These are phyloP conservation scores for Phytophthora citricola DNA, from an alignment of 352 stramenopile genomes.

Conservation along the genomic window DNA sequence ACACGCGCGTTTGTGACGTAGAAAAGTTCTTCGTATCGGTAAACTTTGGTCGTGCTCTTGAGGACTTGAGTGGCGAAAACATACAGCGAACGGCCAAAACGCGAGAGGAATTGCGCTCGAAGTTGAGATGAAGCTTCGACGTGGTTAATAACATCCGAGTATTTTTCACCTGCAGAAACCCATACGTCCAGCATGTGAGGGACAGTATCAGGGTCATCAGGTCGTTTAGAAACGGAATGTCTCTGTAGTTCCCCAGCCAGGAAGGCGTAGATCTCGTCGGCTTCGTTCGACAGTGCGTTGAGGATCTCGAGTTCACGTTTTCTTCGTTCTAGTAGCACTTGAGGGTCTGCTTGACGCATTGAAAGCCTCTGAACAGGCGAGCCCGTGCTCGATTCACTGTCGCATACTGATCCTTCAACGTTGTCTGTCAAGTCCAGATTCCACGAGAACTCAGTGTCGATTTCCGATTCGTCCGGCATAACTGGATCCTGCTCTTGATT, in stretches of 20 bases:
- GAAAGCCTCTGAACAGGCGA: constrained; percentile 15
- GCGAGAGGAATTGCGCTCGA: constrained; percentile 44
- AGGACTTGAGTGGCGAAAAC: constrained; percentile 73
- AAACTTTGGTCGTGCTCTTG: constrained; percentile 62
- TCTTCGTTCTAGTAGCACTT: constrained; percentile 9
- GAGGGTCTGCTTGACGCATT: constrained; percentile 12
- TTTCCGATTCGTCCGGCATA: constrained; percentile 13
- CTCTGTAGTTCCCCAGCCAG: constrained; percentile 53
- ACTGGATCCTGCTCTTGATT: constrained; percentile 27
- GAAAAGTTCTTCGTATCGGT: constrained; percentile 68
- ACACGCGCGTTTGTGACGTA: constrained; percentile 63
- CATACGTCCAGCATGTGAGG: constrained; percentile 74
- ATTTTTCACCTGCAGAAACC: constrained; percentile 73
- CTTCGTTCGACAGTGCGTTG: constrained; percentile 47
- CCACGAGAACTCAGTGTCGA: constrained; percentile 32
- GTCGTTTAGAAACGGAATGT: constrained; percentile 34
- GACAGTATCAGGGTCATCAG: constrained; percentile 43
- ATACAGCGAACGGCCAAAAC: constrained; percentile 67
- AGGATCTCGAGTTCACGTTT: constrained; percentile 32
- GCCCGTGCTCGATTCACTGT: constrained; percentile 22
- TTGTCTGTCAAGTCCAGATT: constrained; percentile 22
- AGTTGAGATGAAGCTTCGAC: constrained; percentile 36
- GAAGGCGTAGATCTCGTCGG: constrained; percentile 71
- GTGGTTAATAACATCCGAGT: constrained; percentile 58
- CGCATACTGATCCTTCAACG: constrained; percentile 11